Evolutionary conservation across 176 grass and related monocot species (phyloP), one percentile per base, ranked within the genome.

Genomic region (Oryza nivara): DNA sequence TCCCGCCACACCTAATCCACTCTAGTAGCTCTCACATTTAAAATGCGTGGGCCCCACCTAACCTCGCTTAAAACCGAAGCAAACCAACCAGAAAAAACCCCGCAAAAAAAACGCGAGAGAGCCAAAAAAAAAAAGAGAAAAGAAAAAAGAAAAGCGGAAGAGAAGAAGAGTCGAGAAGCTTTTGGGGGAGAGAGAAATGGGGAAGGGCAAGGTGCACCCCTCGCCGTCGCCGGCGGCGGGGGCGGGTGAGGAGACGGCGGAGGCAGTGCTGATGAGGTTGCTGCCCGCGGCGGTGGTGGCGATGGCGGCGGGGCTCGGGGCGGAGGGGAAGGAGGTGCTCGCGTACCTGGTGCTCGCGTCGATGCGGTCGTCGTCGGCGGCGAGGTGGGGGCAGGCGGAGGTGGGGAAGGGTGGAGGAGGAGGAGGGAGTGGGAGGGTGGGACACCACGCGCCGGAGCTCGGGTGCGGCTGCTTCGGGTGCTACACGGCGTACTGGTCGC

Each of bases 401-500:
- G 7, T 8, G 7, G 84, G 1, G 46, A 22, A 2, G 3, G 44
- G 81, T 2, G 15, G 9, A 0, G 20, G 6, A 10, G 67, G 61
- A 7, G 13, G 19, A 7, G 19, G 25, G 26, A 1, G 9, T 14
- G 46, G 64, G 64, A 9, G 63, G 76, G 28, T 19, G 9, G 15
- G 15, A 2, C 43, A 44, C 2, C 94, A 96, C 77, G 80, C 64
- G 19, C 89, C 94, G 22, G 76, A 72, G 70, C 89, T 93, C 41
- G 89, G 58, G 40, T 97, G 91, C 80, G 94, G 87, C 0, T 97
- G 94, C 90, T 97, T 97, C 75, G 91, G 86, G 54, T 97, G 94
- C 87, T 97, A 97, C 87, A 97, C 86, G 51, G 80, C 84, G 23
- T 97, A 88, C 72, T 97, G 94, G 91, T 93, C 94, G 3, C 82